Evolutionary conservation across 192 early-diverging fungal genomes (phyloP).

Genomic region (Kickxella alabastrina): DNA sequence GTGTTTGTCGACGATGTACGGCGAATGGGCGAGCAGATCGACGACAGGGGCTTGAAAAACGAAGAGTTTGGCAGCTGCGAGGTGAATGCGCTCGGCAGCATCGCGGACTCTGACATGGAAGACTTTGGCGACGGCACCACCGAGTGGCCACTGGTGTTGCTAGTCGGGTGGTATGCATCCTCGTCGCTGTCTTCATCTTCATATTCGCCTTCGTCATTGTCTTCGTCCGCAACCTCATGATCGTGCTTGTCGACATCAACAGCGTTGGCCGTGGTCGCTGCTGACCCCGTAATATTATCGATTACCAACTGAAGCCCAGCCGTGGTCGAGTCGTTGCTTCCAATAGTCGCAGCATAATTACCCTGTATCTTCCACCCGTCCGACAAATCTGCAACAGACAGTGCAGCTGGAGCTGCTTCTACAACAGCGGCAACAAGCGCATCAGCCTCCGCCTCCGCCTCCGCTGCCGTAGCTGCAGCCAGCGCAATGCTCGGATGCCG

Average conservation of each 20-base stretch:
- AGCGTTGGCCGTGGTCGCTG: background rate
- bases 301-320: too few species aligned
- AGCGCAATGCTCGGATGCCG: slow-evolving; percentile 24
- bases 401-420: background rate
- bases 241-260: background rate
- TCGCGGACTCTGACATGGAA: slow-evolving; percentile 1
- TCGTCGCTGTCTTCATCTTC: too few species aligned
- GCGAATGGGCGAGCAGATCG: slow-evolving; percentile 24
- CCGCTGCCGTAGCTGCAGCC: slow-evolving; percentile 11
- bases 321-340: background rate
- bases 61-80: slow-evolving; percentile 49
- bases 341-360: background rate
- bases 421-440: background rate
- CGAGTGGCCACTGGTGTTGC: background rate
- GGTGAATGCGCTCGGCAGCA: slow-evolving; percentile 7
- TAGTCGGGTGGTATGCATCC: too few species aligned
- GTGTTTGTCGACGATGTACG: slow-evolving; percentile 6
- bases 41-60: slow-evolving; percentile 49
- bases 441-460: background rate
- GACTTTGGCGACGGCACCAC: background rate
- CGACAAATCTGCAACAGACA: too few species aligned
- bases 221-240: too few species aligned
- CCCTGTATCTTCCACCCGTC: too few species aligned
- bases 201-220: too few species aligned
- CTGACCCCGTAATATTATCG: background rate